Evolutionary conservation across 1,284 basidiomycete genomes (phyloP), one percentile per base, ranked within the genome.

Genomic region (Lentinus polychrous): DNA sequence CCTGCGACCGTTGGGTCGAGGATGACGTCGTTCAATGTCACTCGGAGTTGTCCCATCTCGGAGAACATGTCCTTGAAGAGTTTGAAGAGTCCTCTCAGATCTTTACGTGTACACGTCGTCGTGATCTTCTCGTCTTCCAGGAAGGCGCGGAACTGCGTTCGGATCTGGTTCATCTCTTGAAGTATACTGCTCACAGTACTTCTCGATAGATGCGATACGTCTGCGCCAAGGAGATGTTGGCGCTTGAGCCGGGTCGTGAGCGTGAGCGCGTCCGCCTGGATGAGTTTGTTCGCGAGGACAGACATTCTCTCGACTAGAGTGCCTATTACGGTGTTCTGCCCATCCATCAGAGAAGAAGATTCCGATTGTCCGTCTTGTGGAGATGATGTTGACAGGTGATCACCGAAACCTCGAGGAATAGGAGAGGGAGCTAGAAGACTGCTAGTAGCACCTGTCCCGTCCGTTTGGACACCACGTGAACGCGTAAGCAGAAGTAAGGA

Each of bases 181-280:
- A 93, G 63, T 45, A 98, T 84, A 36, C 77, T 75, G 49, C 81
- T 79, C 49, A 98, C 76, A 0, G 93, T 97, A 17, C 79, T 81
- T 35, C 86, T 83, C 0, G 94, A 94, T 14, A 98, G 74, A 60
- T 97, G 91, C 12, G 83, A 80, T 15, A 98, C 79, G 58, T 98
- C 94, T 2, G 89, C 85, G 49, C 80, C 86, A 0, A 78, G 68
- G 1, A 98, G 75, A 59, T 94, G 81, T 56, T 98, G 95, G 41
- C 93, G 85, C 66, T 94, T 95, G 38, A 99, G 73, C 12, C 95
- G 83, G 50, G 88, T 87, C 38, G 90, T 90, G 35, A 99, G 74
- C 0, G 92, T 94, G 23, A 88, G 75, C 1, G 94, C 85, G 57
- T 99, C 94, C 1, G 94, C 86, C 54, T 88, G 82, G 14, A 77